phyloP scores from a whole-genome alignment of 176 grass and related monocot species.

The Alopecurus myosuroides region DNA sequence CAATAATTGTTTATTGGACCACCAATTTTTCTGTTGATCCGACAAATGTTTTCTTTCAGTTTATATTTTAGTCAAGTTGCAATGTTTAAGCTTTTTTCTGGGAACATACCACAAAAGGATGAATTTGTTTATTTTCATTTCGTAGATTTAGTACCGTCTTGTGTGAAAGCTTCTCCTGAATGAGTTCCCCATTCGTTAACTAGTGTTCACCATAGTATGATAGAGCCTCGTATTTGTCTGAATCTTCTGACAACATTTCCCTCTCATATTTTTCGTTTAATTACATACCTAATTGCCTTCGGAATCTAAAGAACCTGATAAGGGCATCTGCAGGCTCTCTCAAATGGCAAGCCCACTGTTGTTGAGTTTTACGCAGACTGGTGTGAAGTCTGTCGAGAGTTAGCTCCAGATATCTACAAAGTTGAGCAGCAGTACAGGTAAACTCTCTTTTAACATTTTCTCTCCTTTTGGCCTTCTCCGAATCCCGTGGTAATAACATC shows the following conservation, averaged over 20 bases:
- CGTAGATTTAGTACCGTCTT: neutral
- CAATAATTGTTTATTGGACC: neutral
- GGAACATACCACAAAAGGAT: neutral
- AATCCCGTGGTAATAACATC: neutral
- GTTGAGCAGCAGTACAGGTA: conserved; percentile 86
- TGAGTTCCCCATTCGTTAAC: neutral
- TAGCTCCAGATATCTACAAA: conserved; percentile 77
- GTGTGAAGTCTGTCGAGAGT: conserved; percentile 96
- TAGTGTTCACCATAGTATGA: neutral
- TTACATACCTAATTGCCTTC: neutral
- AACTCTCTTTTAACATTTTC: neutral
- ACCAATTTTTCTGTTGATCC: neutral
- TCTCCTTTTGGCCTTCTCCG: neutral
- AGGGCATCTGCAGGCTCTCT: conserved; percentile 60
- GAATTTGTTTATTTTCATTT: neutral
- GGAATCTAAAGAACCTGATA: conserved; percentile 18
- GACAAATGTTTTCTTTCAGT: neutral
- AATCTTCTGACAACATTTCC: neutral
- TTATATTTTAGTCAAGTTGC: neutral
- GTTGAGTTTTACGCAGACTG: conserved; percentile 97
- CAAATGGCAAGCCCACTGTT: conserved; percentile 91
- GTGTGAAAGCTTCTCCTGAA: neutral
- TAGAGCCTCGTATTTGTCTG: neutral
- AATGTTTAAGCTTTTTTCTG: neutral
- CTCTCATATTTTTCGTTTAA: neutral